Base-by-base conservation (phyloP, 2,329 filamentous ascomycete genomes). In the Amauroascus verrucosus region DNA sequence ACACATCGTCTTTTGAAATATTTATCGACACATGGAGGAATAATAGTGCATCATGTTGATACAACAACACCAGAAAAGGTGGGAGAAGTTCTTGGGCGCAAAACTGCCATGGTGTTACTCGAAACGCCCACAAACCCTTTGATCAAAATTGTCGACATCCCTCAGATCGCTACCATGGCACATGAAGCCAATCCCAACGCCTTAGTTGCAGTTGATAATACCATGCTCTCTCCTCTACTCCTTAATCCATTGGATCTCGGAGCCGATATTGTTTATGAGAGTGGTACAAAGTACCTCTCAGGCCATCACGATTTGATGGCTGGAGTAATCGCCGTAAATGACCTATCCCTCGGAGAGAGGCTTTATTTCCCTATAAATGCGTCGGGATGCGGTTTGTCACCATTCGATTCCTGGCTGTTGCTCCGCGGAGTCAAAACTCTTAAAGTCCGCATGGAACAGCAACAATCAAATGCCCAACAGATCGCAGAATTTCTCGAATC, bases 231-330 rank as follows among this genome's bases (percentile, higher is more conserved):
- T 1, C 93, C 93, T 9, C 84, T 96, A 75, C 82, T 98, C 6
- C 84, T 84, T 64, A 97, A 95, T 72, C 93, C 93, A 5, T 81
- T 98, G 16, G 91, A 97, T 57, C 78, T 97, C 26, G 93, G 94
- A 54, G 90, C 91, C 14, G 93, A 98, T 64, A 86, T 98, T 61
- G 88, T 95, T 53, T 98, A 98, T 71, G 93, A 98, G 74, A 95
- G 87, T 24, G 93, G 93, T 53, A 98, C 93, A 22, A 98, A 98
- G 70, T 98, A 98, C 65, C 78, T 98, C 5, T 97, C 90, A 1
- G 93, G 93, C 30, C 93, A 98, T 69, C 93, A 98, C 75, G 94
- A 98, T 67, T 85, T 98, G 66, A 98, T 98, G 93, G 93, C 93
- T 8, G 93, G 94, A 58, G 89, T 98, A 28, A 86, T 98, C 60